Conservation (phyloP, 768 basidiomycete genomes). For the Lactarius deliciosus region DNA sequence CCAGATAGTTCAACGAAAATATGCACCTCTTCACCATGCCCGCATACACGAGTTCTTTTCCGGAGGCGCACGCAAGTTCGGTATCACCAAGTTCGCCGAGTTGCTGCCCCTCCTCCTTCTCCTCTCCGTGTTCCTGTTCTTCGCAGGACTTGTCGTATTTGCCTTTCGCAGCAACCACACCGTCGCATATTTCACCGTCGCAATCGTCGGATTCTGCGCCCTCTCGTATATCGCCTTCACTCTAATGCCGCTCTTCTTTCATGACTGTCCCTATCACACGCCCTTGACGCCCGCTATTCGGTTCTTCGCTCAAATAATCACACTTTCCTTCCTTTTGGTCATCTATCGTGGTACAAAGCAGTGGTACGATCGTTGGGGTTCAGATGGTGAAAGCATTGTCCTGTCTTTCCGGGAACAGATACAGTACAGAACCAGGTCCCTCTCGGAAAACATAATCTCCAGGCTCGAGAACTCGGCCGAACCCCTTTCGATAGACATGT, state of each 20-base stretch:
- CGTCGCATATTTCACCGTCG: not conserved
- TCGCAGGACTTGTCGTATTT: constrained; percentile 18
- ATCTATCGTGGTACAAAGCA: not conserved
- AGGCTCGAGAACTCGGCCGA: not conserved
- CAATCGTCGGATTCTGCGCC: constrained; percentile 6
- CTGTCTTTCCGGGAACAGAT: too few relatives aligned
- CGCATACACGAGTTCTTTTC: constrained; percentile 9
- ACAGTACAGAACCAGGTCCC: too few relatives aligned
- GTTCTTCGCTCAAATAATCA: not conserved
- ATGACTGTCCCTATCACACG: constrained; percentile 14
- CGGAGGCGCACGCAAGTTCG: constrained; percentile 5
- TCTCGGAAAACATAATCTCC: not conserved
- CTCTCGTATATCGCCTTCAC: constrained; percentile 1
- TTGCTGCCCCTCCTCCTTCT: constrained; percentile 10
- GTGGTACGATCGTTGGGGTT: too few relatives aligned
- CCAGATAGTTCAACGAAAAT: constrained; percentile 6
- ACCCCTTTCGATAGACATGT: not conserved
- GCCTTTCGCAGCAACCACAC: not conserved
- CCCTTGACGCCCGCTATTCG: constrained; percentile 4
- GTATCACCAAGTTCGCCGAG: constrained; percentile 6
- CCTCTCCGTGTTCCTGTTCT: constrained; percentile 19
- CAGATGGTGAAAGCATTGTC: too few relatives aligned
- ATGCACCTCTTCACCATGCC: constrained; percentile 8
- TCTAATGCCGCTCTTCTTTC: constrained; percentile 1
- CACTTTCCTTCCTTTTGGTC: not conserved